phyloP scores from a whole-genome alignment of 1,284 basidiomycete species.

The Boletus semigastroideus region DNA sequence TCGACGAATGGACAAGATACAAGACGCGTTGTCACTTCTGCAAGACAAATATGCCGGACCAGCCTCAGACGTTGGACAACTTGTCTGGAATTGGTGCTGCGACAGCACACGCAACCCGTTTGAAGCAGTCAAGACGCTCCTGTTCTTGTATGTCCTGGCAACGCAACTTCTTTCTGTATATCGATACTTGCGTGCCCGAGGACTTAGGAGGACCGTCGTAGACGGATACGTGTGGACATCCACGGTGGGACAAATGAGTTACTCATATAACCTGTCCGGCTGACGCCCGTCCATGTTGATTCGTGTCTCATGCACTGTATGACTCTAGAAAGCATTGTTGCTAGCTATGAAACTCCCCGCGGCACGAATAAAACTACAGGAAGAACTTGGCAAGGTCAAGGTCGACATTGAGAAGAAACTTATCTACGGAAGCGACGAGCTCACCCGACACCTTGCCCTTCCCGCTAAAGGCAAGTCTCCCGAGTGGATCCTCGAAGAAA shows the following conservation, averaged over 20 bases:
- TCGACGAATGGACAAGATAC: conserved; percentile 5
- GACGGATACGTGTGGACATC: conserved; percentile 60
- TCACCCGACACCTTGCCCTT: conserved; percentile 64
- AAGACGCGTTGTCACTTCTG: conserved; percentile 10
- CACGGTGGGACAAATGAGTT: conserved; percentile 37
- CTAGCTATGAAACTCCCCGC: conserved; percentile 70
- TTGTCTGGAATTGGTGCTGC: conserved; percentile 17
- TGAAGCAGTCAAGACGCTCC: conserved; percentile 56
- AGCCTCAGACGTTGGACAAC: background rate
- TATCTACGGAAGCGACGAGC: conserved; percentile 57
- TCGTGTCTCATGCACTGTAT: background rate
- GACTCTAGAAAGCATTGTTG: conserved; percentile 49
- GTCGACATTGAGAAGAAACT: conserved; percentile 69
- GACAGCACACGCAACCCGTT: conserved; percentile 21
- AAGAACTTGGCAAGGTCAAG: conserved; percentile 69
- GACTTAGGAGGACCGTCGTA: conserved; percentile 48
- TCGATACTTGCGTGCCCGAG: conserved; percentile 77
- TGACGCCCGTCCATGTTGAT: background rate
- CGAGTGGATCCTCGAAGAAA: conserved; percentile 81
- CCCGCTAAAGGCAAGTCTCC: conserved; percentile 66
- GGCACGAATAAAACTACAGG: conserved; percentile 63
- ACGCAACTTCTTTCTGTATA: conserved; percentile 51
- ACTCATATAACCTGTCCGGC: no score
- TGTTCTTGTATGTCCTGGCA: conserved; percentile 65
- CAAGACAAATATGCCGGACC: background rate